Base-by-base conservation (phyloP, 2,329 filamentous ascomycete species). In the Beauveria sp. region DNA sequence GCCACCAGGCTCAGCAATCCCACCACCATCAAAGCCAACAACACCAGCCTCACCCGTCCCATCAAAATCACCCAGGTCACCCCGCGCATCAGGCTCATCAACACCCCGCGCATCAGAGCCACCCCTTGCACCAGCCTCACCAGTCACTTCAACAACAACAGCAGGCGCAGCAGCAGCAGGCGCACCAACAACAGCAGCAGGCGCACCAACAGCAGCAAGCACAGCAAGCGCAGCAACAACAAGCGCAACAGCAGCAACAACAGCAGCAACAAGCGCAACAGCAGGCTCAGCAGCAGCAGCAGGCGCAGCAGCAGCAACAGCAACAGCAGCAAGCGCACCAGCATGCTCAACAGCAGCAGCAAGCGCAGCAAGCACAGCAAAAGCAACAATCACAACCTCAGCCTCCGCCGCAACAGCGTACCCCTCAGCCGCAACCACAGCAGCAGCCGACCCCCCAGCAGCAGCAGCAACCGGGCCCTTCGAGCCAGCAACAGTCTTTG, bases 81-180 rank as follows among this genome's bases (percentile, higher is more conserved):
- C 62, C 63, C 20, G 61, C 58, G 6, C 70, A 70, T 34, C 68
- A 68, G 18, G 63, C 63, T 12, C 66, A 67, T 30, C 66, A 67
- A 14, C 68, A 70, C 10, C 69, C 72, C n/a, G 57, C 64, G 3
- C 62, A 62, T n/a, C 63, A 65, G 22, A 68, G 67, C 34, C 66
- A 67, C 22, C 65, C 67, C 28, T 66, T 68, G 16, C 69, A 67
- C 38, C 67, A 67, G 4, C 67, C 62, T 8, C 63, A 68, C 12
- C 68, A 60, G 30, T 60, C 54, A 10, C 60, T 69, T 22, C 69
- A 69, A 30, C 67, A 69, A 18, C 69, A 71, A 2, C 73, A 67
- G 5, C 68, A 72, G 16, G 74, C 74, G 42, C 72, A 69, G 5
- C 68, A 70, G 16, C 73, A 74, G 30, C 69, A 70, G 55, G 68